Conservation (phyloP, 805 yeast genomes). For the Metschnikowia bowlesiae region DNA sequence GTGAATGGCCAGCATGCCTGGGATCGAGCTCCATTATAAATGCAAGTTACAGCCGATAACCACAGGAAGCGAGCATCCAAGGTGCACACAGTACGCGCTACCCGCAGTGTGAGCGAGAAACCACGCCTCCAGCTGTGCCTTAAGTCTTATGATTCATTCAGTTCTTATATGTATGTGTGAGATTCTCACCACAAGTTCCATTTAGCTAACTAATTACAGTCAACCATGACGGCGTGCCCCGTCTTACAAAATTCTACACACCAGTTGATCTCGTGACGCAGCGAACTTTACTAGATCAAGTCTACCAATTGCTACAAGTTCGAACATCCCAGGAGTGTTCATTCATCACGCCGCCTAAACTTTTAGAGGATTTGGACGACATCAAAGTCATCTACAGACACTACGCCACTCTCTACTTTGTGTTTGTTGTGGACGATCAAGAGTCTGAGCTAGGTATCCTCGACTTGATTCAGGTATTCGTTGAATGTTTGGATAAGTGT, state of each 20-base stretch:
- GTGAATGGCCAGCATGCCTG: slow-evolving; percentile 50
- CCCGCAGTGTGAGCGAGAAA: slow-evolving; percentile 1
- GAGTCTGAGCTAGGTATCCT: slow-evolving; percentile 92
- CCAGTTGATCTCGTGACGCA: slow-evolving; percentile 86
- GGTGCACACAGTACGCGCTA: background rate
- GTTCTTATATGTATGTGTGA: slow-evolving; percentile 66
- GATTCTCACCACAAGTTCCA: background rate
- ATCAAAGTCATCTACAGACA: slow-evolving; percentile 89
- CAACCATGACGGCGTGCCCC: slow-evolving; percentile 85
- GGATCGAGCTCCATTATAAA: slow-evolving; percentile 8
- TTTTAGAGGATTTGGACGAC: slow-evolving; percentile 62
- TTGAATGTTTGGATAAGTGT: slow-evolving; percentile 88
- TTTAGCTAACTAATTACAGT: slow-evolving; percentile 41
- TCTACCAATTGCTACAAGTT: slow-evolving; percentile 67
- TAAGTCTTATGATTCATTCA: slow-evolving; percentile 49
- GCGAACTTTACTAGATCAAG: slow-evolving; percentile 72
- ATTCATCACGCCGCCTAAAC: slow-evolving; percentile 84
- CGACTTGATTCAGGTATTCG: slow-evolving; percentile 94
- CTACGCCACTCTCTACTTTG: slow-evolving; percentile 94
- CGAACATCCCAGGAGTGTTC: slow-evolving; percentile 78
- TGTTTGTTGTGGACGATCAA: slow-evolving; percentile 92
- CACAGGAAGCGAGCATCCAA: background rate
- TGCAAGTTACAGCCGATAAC: background rate
- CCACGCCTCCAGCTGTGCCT: background rate
- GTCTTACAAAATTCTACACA: slow-evolving; percentile 86